Conservation (phyloP, 176 grass and related monocot genomes). For the Bolboschoenus planiculmis region DNA sequence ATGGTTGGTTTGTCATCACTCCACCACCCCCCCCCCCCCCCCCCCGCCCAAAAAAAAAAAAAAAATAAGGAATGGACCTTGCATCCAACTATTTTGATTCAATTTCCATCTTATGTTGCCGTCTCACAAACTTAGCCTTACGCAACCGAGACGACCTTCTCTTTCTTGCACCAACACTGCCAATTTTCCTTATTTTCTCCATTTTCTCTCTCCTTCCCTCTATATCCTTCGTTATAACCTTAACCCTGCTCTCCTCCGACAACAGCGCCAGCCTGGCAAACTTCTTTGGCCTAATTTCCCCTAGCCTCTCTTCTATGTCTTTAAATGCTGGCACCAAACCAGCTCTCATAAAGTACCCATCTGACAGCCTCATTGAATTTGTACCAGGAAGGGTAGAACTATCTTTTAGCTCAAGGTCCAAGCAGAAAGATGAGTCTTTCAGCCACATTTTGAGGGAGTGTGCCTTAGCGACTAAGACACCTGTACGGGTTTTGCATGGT, state of each 20-base stretch:
- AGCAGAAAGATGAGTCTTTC: slow-evolving; percentile 91
- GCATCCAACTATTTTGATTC: slow-evolving; percentile 29
- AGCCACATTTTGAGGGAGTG: slow-evolving; percentile 91
- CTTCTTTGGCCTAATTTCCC: slow-evolving; percentile 84
- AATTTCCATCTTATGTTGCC: slow-evolving; percentile 31
- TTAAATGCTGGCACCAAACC: slow-evolving; percentile 76
- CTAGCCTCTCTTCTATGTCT: slow-evolving; percentile 74
- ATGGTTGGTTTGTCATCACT: background rate
- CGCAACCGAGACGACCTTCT: slow-evolving; percentile 36
- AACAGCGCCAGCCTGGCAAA: slow-evolving; percentile 85
- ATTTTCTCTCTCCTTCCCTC: slow-evolving; percentile 74
- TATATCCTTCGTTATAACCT: slow-evolving; percentile 69
- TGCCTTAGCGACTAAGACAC: slow-evolving; percentile 64
- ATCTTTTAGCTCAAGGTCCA: slow-evolving; percentile 91
- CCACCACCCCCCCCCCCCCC: no score
- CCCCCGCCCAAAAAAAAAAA: no score
- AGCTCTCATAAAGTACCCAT: slow-evolving; percentile 90
- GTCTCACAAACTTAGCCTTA: slow-evolving; percentile 51
- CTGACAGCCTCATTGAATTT: slow-evolving; percentile 83
- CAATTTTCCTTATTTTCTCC: slow-evolving; percentile 56
- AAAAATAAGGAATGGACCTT: no score
- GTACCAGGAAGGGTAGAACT: slow-evolving; percentile 47
- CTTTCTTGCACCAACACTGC: slow-evolving; percentile 20
- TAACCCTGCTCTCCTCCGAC: slow-evolving; percentile 64
- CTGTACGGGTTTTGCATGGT: slow-evolving; percentile 59